A percentile compares a stretch with the other conserved stretches of the same genome.
These are phyloP conservation scores for Phanerochaete carnosa DNA, from an alignment of 768 basidiomycete genomes.

Conservation along the genomic window DNA sequence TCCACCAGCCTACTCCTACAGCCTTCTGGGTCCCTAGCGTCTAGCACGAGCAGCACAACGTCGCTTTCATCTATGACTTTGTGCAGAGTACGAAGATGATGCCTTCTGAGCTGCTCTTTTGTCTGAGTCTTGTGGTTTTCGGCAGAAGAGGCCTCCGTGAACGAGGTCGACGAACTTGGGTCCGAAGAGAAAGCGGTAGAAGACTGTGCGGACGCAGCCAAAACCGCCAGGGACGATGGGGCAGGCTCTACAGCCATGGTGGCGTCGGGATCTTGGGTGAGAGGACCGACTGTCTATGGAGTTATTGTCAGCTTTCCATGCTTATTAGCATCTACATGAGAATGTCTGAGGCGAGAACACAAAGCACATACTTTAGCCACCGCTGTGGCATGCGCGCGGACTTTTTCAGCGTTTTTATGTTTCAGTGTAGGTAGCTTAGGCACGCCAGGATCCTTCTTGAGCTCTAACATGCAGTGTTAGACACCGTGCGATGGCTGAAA, in stretches of 20 bases:
- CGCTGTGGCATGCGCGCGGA: slow-evolving; percentile 31
- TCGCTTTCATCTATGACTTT: slow-evolving; percentile 94
- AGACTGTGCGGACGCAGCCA: slow-evolving; percentile 35
- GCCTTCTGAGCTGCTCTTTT: slow-evolving; percentile 65
- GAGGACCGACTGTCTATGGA: slow-evolving; percentile 13
- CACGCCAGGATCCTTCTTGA: slow-evolving; percentile 88
- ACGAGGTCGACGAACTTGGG: slow-evolving; percentile 18
- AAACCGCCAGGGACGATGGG: slow-evolving; percentile 53
- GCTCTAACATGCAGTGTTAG: slow-evolving; percentile 39
- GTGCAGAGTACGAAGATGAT: slow-evolving; percentile 78
- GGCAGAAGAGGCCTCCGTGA: slow-evolving; percentile 1
- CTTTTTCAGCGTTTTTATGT: slow-evolving; percentile 49
- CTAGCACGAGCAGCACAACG: slow-evolving; percentile 84
- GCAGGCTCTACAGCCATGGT: slow-evolving; percentile 76
- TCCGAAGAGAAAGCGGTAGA: slow-evolving; percentile 20
- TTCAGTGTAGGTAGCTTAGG: slow-evolving; percentile 80
- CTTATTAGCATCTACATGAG: background rate
- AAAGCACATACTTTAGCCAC: slow-evolving; percentile 30
- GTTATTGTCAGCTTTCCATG: background rate
- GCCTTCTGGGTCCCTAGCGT: slow-evolving; percentile 94
- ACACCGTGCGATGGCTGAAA: background rate
- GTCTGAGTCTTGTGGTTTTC: slow-evolving; percentile 38
- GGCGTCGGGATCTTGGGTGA: slow-evolving; percentile 47
- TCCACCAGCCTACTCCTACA: slow-evolving; percentile 91
- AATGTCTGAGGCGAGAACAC: background rate